Percentiles rank a stretch among this genome's conserved stretches.
phyloP scores from a whole-genome alignment of 1,284 basidiomycete genomes.

The Papiliotrema terrestris region DNA sequence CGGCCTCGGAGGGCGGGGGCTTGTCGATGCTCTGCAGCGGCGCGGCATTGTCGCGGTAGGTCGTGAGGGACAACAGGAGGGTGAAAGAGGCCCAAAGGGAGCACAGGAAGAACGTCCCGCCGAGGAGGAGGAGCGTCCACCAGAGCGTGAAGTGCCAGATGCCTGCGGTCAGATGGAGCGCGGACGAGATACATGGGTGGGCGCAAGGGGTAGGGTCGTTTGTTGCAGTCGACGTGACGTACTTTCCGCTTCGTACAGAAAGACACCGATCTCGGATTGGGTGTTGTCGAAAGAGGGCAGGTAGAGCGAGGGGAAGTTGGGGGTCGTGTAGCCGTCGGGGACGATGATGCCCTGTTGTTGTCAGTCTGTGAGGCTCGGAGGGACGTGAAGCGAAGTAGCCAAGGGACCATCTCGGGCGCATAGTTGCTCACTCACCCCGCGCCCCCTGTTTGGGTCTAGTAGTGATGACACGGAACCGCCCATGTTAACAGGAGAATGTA shows the following conservation, averaged over 20 bases:
- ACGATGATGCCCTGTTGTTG: slow-evolving; percentile 14
- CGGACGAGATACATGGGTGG: no score
- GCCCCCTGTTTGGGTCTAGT: neutral
- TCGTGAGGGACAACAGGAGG: slow-evolving; percentile 62
- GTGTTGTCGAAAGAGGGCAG: slow-evolving; percentile 49
- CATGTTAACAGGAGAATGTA: neutral
- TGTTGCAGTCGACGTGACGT: slow-evolving; percentile 10
- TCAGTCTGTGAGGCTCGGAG: no score
- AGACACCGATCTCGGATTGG: slow-evolving; percentile 28
- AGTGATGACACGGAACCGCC: slow-evolving; percentile 2
- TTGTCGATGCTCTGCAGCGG: neutral
- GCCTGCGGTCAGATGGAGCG: slow-evolving; percentile 57
- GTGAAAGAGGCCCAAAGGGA: slow-evolving; percentile 66
- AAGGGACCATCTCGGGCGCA: no score
- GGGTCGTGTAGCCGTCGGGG: slow-evolving; percentile 38
- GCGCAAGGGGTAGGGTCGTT: no score
- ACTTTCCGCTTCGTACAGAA: slow-evolving; percentile 50
- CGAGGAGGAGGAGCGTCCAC: slow-evolving; percentile 75
- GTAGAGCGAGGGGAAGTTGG: slow-evolving; percentile 55
- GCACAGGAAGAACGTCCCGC: slow-evolving; percentile 64
- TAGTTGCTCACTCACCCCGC: neutral
- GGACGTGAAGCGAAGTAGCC: no score
- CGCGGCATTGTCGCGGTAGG: slow-evolving; percentile 31
- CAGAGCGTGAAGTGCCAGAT: slow-evolving; percentile 78
- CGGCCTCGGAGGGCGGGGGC: neutral